These are phyloP conservation scores for Fusarium sp. DNA, from an alignment of 2,329 filamentous ascomycete species.

Conservation along the genomic window DNA sequence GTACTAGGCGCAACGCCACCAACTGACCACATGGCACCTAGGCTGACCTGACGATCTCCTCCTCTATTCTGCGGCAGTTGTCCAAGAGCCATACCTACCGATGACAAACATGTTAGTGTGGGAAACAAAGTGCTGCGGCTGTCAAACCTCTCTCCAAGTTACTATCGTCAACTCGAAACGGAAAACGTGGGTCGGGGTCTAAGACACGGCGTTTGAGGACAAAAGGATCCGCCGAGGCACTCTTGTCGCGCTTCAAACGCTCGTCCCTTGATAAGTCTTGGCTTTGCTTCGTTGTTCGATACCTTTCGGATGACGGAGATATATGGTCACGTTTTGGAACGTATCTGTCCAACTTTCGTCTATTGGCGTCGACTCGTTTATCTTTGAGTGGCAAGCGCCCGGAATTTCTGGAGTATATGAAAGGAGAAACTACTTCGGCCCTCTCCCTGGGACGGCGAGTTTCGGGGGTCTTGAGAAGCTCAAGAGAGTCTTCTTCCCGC, in stretches of 20 bases:
- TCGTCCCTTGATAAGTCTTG: constrained; percentile 60
- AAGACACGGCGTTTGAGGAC: constrained; percentile 49
- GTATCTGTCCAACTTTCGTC: constrained; percentile 62
- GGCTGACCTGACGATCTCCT: constrained; percentile 67
- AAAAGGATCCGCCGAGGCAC: constrained; percentile 59
- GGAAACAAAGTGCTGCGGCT: not conserved
- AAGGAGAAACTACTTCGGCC: constrained; percentile 28
- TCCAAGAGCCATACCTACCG: constrained; percentile 47
- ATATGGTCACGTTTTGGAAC: constrained; percentile 59
- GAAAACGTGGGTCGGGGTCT: constrained; percentile 26
- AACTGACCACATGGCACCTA: constrained; percentile 81
- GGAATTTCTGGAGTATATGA: constrained; percentile 22
- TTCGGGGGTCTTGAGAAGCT: constrained; percentile 11
- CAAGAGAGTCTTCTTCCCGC: not conserved
- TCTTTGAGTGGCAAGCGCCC: constrained; percentile 7
- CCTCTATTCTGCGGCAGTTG: constrained; percentile 43
- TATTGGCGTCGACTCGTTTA: constrained; percentile 21
- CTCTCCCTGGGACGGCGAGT: constrained; percentile 3
- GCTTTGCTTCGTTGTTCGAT: constrained; percentile 60
- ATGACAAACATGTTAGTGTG: constrained; percentile 13
- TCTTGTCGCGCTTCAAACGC: constrained; percentile 59
- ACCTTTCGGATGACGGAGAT: constrained; percentile 59
- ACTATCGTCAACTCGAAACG: constrained; percentile 33
- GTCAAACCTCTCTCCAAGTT: constrained; percentile 32
- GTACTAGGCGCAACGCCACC: constrained; percentile 74